These are phyloP conservation scores for Zygotorulaspora danielsina DNA, from an alignment of 805 yeast genomes.

Conservation along the genomic window DNA sequence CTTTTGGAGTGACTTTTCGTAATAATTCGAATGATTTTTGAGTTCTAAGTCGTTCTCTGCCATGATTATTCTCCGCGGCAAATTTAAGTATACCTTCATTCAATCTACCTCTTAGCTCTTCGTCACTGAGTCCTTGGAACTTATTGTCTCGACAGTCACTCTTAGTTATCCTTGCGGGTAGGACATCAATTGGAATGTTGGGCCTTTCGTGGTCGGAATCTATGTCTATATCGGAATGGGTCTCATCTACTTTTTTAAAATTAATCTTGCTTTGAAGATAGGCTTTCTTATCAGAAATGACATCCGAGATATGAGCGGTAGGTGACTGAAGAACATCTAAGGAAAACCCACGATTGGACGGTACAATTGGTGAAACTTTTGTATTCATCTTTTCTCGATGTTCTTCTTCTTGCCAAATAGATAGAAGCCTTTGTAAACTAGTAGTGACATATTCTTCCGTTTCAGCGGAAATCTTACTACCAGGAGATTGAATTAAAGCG, in stretches of 20 bases:
- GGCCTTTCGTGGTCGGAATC: slow-evolving; percentile 12
- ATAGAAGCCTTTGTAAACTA: slow-evolving; percentile 6
- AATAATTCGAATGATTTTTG: slow-evolving; percentile 32
- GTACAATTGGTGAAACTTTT: slow-evolving; percentile 2
- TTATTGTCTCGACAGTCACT: slow-evolving; percentile 2
- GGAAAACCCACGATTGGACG: slow-evolving; percentile 21
- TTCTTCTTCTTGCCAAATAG: slow-evolving; percentile 8
- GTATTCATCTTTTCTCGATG: neutral
- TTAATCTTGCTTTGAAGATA: slow-evolving; percentile 11
- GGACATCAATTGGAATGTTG: no score
- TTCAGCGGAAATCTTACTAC: slow-evolving; percentile 1
- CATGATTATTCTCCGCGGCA: slow-evolving; percentile 31
- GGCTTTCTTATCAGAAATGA: slow-evolving; percentile 6
- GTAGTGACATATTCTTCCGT: slow-evolving; percentile 16
- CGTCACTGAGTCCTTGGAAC: slow-evolving; percentile 21
- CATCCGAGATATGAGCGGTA: slow-evolving; percentile 1
- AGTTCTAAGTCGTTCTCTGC: slow-evolving; percentile 28
- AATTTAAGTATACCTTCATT: slow-evolving; percentile 28
- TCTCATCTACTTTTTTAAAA: slow-evolving; percentile 17
- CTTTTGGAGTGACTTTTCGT: slow-evolving; percentile 11
- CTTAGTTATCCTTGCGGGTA: neutral
- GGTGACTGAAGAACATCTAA: slow-evolving; percentile 17
- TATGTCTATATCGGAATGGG: slow-evolving; percentile 13
- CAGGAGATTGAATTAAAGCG: slow-evolving; percentile 6
- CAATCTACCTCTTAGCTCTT: slow-evolving; percentile 27